Evolutionary conservation across 352 stramenopile species (phyloP), one percentile per base, ranked within the genome.

Genomic region (Phytophthora tubulina): DNA sequence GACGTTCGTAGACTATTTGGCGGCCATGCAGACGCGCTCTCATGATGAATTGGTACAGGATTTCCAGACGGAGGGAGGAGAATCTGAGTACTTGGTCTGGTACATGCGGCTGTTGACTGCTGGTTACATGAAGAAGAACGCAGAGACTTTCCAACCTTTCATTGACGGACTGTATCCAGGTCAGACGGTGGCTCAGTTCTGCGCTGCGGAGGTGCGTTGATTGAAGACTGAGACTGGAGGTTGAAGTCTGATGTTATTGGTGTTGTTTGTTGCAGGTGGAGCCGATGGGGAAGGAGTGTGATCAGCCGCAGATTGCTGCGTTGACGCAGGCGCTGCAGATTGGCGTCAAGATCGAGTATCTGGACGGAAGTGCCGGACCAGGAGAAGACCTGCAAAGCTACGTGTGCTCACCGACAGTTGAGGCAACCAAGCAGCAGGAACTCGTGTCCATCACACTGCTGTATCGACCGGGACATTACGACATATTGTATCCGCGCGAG

Each of bases 401-500:
- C 71, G 72, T 90, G 27, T 95, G 84, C 51, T 78, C 75, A 1
- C 67, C 80, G 1, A 72, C 50, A 21, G 54, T 51, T 21, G 52
- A 49, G 63, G 51, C 32, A 14, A 62, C 57, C 9, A 38, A 66
- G 10, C 42, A 68, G 46, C 56, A 78, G 9, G 57, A 73, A 36
- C 67, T 67, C 0, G 71, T 81, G 39, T 70, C 62, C 17, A 85
- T 98, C 42, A 85, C 87, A 42, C 75, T 99, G 56, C 76, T 98
- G 30, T 99, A 99, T 85, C 90, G 96, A 60, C 95, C 95, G 14
- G 96, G 96, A 11, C 96, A 98, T 77, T 99, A 98, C 83, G 96
- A 99, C 75, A 96, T 98, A 54, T 79, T 99, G 56, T 99, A 99
- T 67, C 79, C 79, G 15, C 67, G 76, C 14, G 45, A 72, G 38